Evolutionary conservation across 2,329 filamentous ascomycete genomes (phyloP).

Genomic region (Shiraia sp.): DNA sequence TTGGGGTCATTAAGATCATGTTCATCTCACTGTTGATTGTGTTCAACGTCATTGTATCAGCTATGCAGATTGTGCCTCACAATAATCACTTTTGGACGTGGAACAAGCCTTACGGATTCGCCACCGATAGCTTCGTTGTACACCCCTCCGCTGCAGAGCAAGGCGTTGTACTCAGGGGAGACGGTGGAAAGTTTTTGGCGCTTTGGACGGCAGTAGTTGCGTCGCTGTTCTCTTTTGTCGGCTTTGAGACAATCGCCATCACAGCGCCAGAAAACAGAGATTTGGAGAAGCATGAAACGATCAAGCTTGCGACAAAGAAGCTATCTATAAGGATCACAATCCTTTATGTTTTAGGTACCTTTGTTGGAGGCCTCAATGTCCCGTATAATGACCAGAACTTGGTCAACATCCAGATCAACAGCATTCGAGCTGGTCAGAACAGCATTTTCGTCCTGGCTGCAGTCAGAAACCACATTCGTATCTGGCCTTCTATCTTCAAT

Average conservation of each 20-base stretch:
- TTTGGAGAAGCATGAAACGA: conserved; percentile 47
- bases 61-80: conserved; percentile 27
- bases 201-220: conserved; percentile 50
- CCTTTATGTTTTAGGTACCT: conserved; percentile 48
- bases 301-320: conserved; percentile 52
- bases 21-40: conserved; percentile 49
- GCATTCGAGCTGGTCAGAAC: conserved; percentile 37
- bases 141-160: conserved; percentile 21
- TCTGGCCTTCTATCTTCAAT: conserved; percentile 50
- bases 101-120: conserved; percentile 39
- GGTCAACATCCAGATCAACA: conserved; percentile 31
- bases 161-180: conserved; percentile 34
- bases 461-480: conserved; percentile 44
- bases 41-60: conserved; percentile 48
- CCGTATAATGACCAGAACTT: conserved; percentile 44
- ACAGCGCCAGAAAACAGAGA: conserved; percentile 51
- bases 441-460: conserved; percentile 48
- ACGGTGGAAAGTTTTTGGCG: conserved; percentile 36
- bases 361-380: conserved; percentile 50
- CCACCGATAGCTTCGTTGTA: conserved; percentile 31
- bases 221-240: conserved; percentile 50
- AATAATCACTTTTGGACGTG: conserved; percentile 39
- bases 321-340: conserved; percentile 50
- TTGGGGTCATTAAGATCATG: conserved; percentile 79
- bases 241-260: conserved; percentile 50